A percentile compares a stretch with the other conserved stretches of the same genome.
Evolutionary conservation across 2,329 filamentous ascomycete species (phyloP).

Genomic region (Trichoderma gracile): DNA sequence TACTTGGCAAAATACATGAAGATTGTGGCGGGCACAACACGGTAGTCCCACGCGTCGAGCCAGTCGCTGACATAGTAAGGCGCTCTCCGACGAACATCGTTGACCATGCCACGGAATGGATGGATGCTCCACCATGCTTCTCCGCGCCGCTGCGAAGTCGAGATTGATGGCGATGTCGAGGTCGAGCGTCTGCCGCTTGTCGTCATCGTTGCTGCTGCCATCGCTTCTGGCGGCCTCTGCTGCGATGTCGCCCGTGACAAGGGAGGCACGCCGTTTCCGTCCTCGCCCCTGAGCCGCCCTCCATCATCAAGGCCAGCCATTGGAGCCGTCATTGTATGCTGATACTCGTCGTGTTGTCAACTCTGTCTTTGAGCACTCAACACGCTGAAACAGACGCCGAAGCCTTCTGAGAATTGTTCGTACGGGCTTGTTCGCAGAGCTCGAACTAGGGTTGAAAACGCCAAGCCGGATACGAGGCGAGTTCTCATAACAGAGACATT

Average conservation of each 20-base stretch:
- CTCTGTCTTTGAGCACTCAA: neutral
- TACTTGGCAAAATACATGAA: constrained; percentile 98
- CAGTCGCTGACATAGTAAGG: constrained; percentile 84
- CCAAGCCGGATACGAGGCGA: neutral
- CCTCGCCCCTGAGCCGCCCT: neutral
- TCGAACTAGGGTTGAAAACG: neutral
- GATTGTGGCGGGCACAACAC: constrained; percentile 80
- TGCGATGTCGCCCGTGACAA: neutral
- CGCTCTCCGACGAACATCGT: constrained; percentile 71
- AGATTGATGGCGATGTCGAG: neutral
- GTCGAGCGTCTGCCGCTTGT: neutral
- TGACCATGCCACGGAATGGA: constrained; percentile 75
- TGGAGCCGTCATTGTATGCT: neutral
- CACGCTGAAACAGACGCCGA: neutral
- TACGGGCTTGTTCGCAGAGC: neutral
- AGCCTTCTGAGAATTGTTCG: neutral
- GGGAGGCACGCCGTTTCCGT: neutral
- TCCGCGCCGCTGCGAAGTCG: neutral
- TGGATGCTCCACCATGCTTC: constrained; percentile 70
- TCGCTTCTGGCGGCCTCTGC: neutral
- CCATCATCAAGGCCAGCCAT: neutral
- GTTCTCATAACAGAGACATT: constrained; percentile 2
- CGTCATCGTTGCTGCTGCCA: neutral
- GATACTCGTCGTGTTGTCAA: neutral
- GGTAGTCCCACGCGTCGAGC: constrained; percentile 86